These are phyloP conservation scores for Globisporangium radiosum DNA, from an alignment of 352 stramenopile genomes.

Conservation along the genomic window DNA sequence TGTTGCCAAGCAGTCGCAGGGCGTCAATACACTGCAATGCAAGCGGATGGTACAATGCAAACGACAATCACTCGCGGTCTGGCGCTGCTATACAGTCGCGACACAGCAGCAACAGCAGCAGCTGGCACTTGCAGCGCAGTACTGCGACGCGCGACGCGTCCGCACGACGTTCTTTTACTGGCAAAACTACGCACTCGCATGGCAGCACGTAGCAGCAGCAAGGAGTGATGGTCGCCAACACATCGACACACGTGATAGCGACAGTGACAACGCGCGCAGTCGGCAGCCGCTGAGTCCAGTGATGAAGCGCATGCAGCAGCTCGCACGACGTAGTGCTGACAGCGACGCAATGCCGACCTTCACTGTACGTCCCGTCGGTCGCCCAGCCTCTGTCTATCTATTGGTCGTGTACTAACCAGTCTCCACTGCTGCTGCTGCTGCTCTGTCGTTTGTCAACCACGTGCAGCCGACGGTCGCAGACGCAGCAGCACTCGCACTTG, in stretches of 20 bases:
- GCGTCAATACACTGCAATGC: neutral
- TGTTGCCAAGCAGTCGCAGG: slow-evolving; percentile 1
- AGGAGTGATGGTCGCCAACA: neutral
- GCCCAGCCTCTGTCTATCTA: neutral
- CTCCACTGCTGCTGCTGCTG: neutral
- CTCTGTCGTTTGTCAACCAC: neutral
- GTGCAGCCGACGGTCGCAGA: slow-evolving; percentile 25
- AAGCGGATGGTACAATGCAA: slow-evolving; percentile 4
- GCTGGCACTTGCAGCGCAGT: slow-evolving; percentile 13
- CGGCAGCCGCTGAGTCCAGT: slow-evolving; percentile 44
- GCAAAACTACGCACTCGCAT: slow-evolving; percentile 71
- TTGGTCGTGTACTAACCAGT: neutral
- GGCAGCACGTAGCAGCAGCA: slow-evolving; percentile 31
- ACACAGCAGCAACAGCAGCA: slow-evolving; percentile 14
- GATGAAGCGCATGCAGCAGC: slow-evolving; percentile 35
- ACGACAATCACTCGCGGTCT: slow-evolving; percentile 4
- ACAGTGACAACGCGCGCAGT: neutral
- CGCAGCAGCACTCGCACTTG: slow-evolving; percentile 37
- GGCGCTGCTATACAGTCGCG: slow-evolving; percentile 5
- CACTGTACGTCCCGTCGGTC: neutral
- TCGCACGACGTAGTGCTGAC: no score
- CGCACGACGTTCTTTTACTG: slow-evolving; percentile 57
- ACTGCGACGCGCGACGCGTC: slow-evolving; percentile 24
- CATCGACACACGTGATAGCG: slow-evolving; percentile 12
- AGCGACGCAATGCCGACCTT: slow-evolving; percentile 9